Conservation (phyloP, 352 stramenopile genomes). For the Globisporangium splendens region DNA sequence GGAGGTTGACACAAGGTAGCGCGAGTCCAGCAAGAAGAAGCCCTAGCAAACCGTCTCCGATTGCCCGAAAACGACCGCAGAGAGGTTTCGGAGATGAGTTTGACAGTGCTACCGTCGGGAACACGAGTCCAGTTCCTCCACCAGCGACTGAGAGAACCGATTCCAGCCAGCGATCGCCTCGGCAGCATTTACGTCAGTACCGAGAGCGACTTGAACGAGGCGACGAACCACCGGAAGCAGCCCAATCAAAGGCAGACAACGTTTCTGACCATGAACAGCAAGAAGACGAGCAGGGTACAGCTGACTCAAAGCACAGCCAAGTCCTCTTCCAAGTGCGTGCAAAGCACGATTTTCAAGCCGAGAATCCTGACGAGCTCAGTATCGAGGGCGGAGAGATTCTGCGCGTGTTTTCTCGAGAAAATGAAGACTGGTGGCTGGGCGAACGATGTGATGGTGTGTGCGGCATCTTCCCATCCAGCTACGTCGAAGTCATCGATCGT, state of each 20-base stretch:
- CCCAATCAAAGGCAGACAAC: background rate
- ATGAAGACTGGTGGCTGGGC: conserved; percentile 55
- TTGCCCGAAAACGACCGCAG: conserved; percentile 10
- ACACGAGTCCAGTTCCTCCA: conserved; percentile 9
- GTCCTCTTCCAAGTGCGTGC: conserved; percentile 21
- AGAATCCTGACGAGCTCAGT: conserved; percentile 51
- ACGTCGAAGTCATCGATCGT: conserved; percentile 21
- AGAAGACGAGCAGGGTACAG: background rate
- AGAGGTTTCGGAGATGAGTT: conserved; percentile 1
- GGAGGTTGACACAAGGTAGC: conserved; percentile 22
- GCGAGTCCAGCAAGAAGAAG: conserved; percentile 1
- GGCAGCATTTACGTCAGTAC: conserved; percentile 28
- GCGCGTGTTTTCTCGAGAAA: conserved; percentile 43
- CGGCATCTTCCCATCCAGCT: conserved; percentile 57
- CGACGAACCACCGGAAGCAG: conserved; percentile 6
- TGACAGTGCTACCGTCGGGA: background rate
- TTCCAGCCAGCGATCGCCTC: conserved; percentile 24
- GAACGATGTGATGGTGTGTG: conserved; percentile 58
- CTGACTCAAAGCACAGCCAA: background rate
- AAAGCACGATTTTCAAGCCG: conserved; percentile 34
- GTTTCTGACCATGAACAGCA: background rate
- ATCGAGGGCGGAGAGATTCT: conserved; percentile 49
- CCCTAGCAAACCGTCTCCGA: conserved; percentile 1
- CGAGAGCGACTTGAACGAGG: conserved; percentile 22
- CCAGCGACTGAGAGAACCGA: conserved; percentile 14